Evolutionary conservation across 768 basidiomycete species (phyloP).

Genomic region (Boletus fagicola): DNA sequence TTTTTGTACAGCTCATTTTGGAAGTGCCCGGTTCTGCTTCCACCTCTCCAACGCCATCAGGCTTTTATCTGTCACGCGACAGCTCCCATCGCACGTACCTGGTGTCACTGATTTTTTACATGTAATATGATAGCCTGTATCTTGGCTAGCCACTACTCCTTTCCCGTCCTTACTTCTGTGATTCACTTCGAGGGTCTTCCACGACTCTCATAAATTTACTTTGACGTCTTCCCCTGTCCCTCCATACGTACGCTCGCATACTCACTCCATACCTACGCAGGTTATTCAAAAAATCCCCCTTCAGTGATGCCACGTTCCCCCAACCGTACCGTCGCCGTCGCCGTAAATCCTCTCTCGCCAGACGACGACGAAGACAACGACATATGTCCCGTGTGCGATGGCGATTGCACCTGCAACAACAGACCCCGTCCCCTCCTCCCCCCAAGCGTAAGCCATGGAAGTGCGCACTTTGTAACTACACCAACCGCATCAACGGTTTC

Average conservation of each 20-base stretch:
- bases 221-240: slow-evolving; percentile 23
- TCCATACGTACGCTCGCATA: slow-evolving; percentile 24
- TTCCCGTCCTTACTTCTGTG: slow-evolving; percentile 25
- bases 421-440: slow-evolving; percentile 35
- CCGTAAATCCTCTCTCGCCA: slow-evolving; percentile 34
- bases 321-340: slow-evolving; percentile 61
- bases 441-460: slow-evolving; percentile 33
- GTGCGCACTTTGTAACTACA: slow-evolving; percentile 39
- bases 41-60: slow-evolving; percentile 25
- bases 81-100: slow-evolving; percentile 29
- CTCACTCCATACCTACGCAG: slow-evolving; percentile 31
- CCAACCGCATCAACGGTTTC: slow-evolving; percentile 38
- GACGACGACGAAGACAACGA: slow-evolving; percentile 81
- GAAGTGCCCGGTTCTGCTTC: slow-evolving; percentile 20
- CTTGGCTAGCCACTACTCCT: slow-evolving; percentile 6
- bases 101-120: slow-evolving; percentile 38
- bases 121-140: slow-evolving; percentile 35
- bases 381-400: slow-evolving; percentile 89
- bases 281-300: slow-evolving; percentile 49
- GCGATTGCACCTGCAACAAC: slow-evolving; percentile 77
- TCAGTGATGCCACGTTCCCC: slow-evolving; percentile 66
- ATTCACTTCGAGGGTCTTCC: slow-evolving; percentile 17
- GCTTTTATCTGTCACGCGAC: slow-evolving; percentile 39
- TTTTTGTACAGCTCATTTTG: slow-evolving; percentile 26
- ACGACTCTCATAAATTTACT: slow-evolving; percentile 24